Evolutionary conservation across 225 moss, liverwort and hornwort species (phyloP).

Genomic region (Bryoerythrophyllum caledonicum): DNA sequence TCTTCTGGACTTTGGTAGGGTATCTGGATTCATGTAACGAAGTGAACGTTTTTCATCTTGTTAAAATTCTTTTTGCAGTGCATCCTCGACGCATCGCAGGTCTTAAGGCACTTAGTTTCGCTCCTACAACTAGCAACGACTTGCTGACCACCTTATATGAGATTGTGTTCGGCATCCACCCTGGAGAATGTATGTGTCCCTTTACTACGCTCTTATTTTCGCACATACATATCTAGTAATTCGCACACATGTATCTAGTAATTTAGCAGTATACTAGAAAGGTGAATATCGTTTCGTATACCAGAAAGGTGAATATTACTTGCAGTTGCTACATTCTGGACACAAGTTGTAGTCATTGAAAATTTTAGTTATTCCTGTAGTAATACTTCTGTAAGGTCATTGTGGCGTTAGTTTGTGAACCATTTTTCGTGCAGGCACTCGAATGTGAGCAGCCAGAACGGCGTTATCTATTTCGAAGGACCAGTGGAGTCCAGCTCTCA

Average conservation of each 20-base stretch:
- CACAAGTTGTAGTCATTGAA: background rate
- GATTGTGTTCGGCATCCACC: constrained; percentile 92
- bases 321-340: constrained; percentile 13
- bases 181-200: constrained; percentile 74
- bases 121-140: constrained; percentile 76
- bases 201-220: constrained; percentile 11
- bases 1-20: too few species aligned
- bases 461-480: constrained; percentile 98
- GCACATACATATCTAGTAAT: too few species aligned
- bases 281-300: too few species aligned
- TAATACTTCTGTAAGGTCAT: background rate
- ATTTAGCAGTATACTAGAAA: too few species aligned
- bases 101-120: constrained; percentile 92
- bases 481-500: constrained; percentile 98
- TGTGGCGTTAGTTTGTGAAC: background rate
- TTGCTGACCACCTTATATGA: constrained; percentile 79
- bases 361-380: background rate
- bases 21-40: too few species aligned
- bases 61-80: constrained; percentile 51
- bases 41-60: too few species aligned
- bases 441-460: constrained; percentile 97
- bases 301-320: too few species aligned
- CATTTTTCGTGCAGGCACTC: constrained; percentile 73
- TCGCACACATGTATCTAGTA: too few species aligned
- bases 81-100: constrained; percentile 93